Evolutionary conservation across 2,329 filamentous ascomycete genomes (phyloP).

Genomic region (Clonostachys solani): DNA sequence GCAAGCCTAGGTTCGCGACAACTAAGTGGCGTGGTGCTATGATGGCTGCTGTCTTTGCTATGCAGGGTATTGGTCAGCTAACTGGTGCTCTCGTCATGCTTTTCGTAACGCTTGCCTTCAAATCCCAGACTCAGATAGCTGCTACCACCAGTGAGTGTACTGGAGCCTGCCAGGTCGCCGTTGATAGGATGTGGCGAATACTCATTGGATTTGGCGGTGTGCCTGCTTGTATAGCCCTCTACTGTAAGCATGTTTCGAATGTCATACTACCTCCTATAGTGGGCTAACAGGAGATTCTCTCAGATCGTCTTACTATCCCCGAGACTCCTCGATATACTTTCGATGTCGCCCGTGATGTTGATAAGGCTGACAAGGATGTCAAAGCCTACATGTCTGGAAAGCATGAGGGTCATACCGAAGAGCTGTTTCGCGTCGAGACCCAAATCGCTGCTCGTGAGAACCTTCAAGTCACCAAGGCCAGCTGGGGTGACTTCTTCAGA

Average conservation of each 20-base stretch:
- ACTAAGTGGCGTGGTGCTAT: constrained; percentile 80
- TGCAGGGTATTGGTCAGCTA: constrained; percentile 83
- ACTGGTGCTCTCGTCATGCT: constrained; percentile 66
- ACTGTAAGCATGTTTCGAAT: constrained; percentile 40
- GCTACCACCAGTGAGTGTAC: constrained; percentile 48
- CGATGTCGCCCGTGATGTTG: constrained; percentile 70
- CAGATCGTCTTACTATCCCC: constrained; percentile 70
- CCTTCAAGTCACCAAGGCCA: constrained; percentile 65
- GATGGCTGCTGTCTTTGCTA: constrained; percentile 80
- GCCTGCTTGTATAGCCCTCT: constrained; percentile 74
- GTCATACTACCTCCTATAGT: neutral
- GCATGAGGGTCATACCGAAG: constrained; percentile 59
- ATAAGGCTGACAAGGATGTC: constrained; percentile 69
- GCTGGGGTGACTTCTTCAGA: constrained; percentile 64
- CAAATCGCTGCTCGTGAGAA: constrained; percentile 47
- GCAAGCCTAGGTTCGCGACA: constrained; percentile 86
- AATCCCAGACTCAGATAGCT: constrained; percentile 64
- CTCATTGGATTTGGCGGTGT: constrained; percentile 74
- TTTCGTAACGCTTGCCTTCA: constrained; percentile 62
- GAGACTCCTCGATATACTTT: constrained; percentile 89
- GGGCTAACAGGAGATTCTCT: neutral
- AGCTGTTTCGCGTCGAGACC: constrained; percentile 57
- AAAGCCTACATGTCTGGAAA: constrained; percentile 70
- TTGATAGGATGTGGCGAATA: constrained; percentile 77
- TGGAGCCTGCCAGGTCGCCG: constrained; percentile 32